Base-by-base conservation (phyloP, 2,329 filamentous ascomycete genomes). In the Ophiostoma australiae region DNA sequence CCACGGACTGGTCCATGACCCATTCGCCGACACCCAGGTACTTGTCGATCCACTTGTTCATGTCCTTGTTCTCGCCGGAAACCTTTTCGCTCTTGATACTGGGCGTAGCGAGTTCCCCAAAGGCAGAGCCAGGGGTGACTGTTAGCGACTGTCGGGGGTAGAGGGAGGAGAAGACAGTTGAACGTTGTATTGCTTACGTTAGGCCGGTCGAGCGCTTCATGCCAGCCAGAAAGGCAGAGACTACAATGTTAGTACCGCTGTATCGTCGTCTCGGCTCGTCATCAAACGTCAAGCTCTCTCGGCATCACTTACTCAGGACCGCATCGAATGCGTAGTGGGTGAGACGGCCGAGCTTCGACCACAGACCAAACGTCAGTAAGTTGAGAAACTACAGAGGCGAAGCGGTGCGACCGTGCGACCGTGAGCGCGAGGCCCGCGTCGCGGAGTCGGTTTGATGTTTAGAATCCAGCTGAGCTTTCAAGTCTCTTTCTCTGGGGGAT, bases 1-100 rank as follows among this genome's bases (percentile, higher is more conserved):
- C 94, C 41, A 98, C 93, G 39, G 93, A 96, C 83, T 96, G 91
- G 81, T 99, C 95, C 93, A 99, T 97, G 74, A 97, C 91, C 88
- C 93, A 97, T 84, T 99, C 95, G 76, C 95, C 95, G 23, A 97
- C 90, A 74, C 93, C 93, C 63, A 98, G 89, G 80, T 98, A 98
- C 79, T 91, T 94, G 78, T 94, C 91, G 75, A 98, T 88, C 93
- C 94, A 98, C 78, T 89, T 90, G 79, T 91, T 90, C 76, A 95
- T 81, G 74, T 94, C 90, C 79, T 92, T 91, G 80, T 89, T 94
- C 72, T 96, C 92, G 79, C 85, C 84, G 41, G 90, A 87, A 77
- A 97, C 86, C 76, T 90, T 89, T 75, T 97, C 93, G 77, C 91
- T 90, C 83, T 93, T 92, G 82, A 99, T 86, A 85, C 95, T 97